Conservation (phyloP, 352 stramenopile species). For the Globisporangium yorkense region DNA sequence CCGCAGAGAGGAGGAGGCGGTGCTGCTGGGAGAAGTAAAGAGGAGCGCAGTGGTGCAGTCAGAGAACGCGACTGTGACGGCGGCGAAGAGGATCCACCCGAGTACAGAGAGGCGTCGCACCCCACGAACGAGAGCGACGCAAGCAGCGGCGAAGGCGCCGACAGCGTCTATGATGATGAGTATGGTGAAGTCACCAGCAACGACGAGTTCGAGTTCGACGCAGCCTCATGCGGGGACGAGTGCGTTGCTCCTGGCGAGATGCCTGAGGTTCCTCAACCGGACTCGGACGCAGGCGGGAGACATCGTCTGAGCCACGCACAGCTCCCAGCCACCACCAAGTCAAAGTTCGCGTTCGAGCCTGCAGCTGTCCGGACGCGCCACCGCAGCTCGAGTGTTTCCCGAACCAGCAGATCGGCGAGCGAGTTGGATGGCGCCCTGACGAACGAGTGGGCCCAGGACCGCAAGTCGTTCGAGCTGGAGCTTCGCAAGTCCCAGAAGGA, state of each 20-base stretch:
- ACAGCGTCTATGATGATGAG: neutral
- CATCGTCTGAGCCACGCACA: no score
- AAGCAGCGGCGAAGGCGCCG: neutral
- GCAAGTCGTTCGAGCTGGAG: constrained; percentile 30
- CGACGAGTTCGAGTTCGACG: neutral
- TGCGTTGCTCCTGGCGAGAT: neutral
- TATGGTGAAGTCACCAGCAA: neutral
- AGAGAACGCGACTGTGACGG: neutral
- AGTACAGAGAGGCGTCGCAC: neutral
- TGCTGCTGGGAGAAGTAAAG: neutral
- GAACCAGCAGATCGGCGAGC: neutral
- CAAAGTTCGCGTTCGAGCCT: constrained; percentile 25
- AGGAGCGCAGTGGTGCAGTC: neutral
- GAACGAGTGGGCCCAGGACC: constrained; percentile 41
- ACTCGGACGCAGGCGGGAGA: no score
- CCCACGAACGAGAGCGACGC: neutral
- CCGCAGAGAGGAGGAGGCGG: neutral
- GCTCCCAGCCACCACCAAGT: neutral
- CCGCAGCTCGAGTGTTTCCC: neutral
- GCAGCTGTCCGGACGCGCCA: constrained; percentile 16
- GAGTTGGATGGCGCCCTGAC: constrained; percentile 4
- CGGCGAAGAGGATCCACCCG: constrained; percentile 4
- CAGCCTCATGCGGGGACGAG: neutral
- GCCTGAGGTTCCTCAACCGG: no score
- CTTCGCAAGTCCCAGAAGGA: constrained; percentile 38